phyloP scores from a whole-genome alignment of 257 asterid species.

The Solanum neorickii region DNA sequence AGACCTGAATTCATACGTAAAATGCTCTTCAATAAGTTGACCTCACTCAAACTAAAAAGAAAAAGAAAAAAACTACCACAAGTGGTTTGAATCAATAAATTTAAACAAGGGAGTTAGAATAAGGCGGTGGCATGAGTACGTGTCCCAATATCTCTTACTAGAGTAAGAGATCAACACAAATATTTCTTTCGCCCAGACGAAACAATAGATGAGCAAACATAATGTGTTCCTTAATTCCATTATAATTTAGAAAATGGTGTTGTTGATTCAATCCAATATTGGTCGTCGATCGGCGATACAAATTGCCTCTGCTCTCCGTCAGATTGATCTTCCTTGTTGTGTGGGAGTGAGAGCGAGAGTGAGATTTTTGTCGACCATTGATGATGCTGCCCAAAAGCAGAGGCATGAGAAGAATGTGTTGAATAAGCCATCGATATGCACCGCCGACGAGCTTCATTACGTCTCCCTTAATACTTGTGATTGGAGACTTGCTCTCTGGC shows the following conservation, averaged over 20 bases:
- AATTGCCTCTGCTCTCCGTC: constrained; percentile 29
- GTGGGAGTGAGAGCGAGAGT: not conserved
- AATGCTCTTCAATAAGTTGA: too few relatives aligned
- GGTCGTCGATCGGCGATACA: constrained; percentile 39
- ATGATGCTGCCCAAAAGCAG: not conserved
- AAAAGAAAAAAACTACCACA: not conserved
- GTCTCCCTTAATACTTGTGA: constrained; percentile 50
- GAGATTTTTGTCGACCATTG: constrained; percentile 25
- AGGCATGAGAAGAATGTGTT: constrained; percentile 18
- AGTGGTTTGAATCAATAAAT: not conserved
- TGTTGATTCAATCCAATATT: constrained; percentile 25
- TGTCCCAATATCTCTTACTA: not conserved
- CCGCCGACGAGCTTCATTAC: constrained; percentile 93
- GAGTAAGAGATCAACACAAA: not conserved
- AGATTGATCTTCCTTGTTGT: not conserved
- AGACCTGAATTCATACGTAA: too few relatives aligned
- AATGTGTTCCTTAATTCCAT: not conserved
- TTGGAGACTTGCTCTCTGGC: constrained; percentile 95
- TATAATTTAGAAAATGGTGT: not conserved
- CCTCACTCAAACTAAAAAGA: too few relatives aligned
- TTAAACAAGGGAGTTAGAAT: not conserved
- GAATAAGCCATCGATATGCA: constrained; percentile 66
- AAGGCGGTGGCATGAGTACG: not conserved
- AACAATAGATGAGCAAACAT: not conserved
- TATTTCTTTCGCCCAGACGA: not conserved